Evolutionary conservation across 257 asterid species (phyloP).

Genomic region (Solanum etuberosum): DNA sequence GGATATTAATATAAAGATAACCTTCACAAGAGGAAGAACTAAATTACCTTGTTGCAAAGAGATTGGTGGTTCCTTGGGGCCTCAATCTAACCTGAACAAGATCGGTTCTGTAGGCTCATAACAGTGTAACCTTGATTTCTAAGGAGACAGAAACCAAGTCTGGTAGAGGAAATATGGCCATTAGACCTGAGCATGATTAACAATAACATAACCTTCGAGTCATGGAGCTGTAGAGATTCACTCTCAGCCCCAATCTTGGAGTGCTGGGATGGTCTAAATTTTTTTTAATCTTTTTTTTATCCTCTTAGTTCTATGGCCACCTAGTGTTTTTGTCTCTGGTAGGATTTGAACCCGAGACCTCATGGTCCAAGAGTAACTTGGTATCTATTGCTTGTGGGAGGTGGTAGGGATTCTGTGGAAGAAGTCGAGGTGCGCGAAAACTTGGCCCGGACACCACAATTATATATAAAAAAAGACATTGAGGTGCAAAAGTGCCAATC

Average conservation of each 20-base stretch:
- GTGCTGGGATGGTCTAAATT: neutral
- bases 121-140: neutral
- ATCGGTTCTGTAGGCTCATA: neutral
- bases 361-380: neutral
- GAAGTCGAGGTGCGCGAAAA: neutral
- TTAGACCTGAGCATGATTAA: neutral
- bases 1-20: neutral
- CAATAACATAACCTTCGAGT: neutral
- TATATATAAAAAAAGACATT: neutral
- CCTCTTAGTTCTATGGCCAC: neutral
- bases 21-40: neutral
- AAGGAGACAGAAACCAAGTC: neutral
- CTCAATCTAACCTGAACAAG: neutral
- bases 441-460: neutral
- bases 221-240: neutral
- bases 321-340: neutral
- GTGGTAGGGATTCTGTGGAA: neutral
- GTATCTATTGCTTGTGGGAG: neutral
- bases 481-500: neutral
- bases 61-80: neutral
- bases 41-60: neutral
- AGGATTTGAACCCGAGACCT: neutral
- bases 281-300: neutral
- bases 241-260: neutral
- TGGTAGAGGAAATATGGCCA: neutral